phyloP scores from a whole-genome alignment of 2,329 filamentous ascomycete genomes.

The Lomentospora prolificans region DNA sequence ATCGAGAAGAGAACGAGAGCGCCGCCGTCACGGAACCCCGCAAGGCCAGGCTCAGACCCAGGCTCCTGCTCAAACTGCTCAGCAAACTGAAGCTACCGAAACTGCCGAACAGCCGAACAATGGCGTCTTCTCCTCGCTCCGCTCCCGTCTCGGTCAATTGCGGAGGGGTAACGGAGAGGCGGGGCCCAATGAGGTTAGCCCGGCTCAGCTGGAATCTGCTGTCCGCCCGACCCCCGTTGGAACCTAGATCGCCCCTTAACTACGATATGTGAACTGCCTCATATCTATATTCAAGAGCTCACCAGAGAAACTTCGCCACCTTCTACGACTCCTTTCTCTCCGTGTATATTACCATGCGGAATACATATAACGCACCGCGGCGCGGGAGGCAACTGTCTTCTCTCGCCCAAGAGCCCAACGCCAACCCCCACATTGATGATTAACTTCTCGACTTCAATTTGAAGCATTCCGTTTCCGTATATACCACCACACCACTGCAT shows the following conservation, averaged over 20 bases:
- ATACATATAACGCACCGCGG: not conserved
- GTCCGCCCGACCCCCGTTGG: constrained; percentile 16
- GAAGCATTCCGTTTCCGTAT: constrained; percentile 7
- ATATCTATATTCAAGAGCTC: too few relatives aligned
- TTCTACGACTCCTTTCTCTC: not conserved
- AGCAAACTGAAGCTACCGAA: not conserved
- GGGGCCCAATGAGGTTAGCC: constrained; percentile 23
- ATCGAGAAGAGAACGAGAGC: not conserved
- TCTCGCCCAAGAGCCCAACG: not conserved
- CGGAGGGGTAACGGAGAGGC: constrained; percentile 7
- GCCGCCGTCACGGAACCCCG: not conserved
- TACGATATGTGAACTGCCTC: too few relatives aligned
- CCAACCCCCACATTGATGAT: too few relatives aligned
- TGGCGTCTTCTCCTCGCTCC: constrained; percentile 6
- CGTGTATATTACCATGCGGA: not conserved
- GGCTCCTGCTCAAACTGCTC: not conserved
- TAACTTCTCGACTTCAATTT: not conserved
- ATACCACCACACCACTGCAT: constrained; percentile 13
- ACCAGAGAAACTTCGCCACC: not conserved
- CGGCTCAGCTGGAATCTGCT: constrained; percentile 38
- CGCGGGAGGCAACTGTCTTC: not conserved
- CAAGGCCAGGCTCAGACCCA: not conserved
- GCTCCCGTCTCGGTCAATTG: not conserved
- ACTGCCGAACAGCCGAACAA: not conserved
- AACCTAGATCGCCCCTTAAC: not conserved